Base-by-base conservation (phyloP, 2,329 filamentous ascomycete genomes). In the Ceratocystis papillata region DNA sequence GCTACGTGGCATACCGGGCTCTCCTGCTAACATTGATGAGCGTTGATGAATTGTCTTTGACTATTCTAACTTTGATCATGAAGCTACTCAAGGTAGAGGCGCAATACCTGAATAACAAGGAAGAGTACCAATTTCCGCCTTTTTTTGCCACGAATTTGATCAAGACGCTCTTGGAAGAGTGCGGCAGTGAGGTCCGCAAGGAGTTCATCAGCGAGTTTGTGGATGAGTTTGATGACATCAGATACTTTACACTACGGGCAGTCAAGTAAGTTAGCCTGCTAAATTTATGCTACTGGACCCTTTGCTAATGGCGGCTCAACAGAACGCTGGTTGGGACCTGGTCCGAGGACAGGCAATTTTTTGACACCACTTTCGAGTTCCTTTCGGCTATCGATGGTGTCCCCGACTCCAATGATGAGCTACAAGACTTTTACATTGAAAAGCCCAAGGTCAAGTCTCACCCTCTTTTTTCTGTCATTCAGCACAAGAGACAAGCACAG, bases 181-280 rank as follows among this genome's bases (percentile, higher is more conserved):
- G 79, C 33, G 79, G 82, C 53, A 81, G 83, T 48, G 79, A 81
- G 45, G 78, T 87, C n/a, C 82, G 85, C 63, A 80, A 84, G 60
- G 86, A 90, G 65, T 96, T 93, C 69, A 79, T 87, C 30, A 83
- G 89, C 67, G 90, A 90, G 70, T 96, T 86, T 73, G 80, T 91
- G 62, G 86, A 89, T 73, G 81, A 87, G 74, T 91, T 87, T 73
- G 88, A 94, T 72, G 94, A 97, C 74, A 80, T 96, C 68, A 82
- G 90, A 69, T 96, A 87, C 74, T 90, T 88, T 74, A 90, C 90
- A 0, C 89, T 96, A 73, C 81, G 86, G 71, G 83, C 83, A 15
- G 78, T 96, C 70, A 83, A 83, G 87, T 90, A 82, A 71, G 85
- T 79, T 17, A 2, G 8, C 8, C 5, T 37, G 10, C 8, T 73